Percentiles rank a stretch among this genome's conserved stretches.
These are phyloP conservation scores for Nyssa sinensis DNA, from an alignment of 148 eudicot genomes.

Conservation along the genomic window DNA sequence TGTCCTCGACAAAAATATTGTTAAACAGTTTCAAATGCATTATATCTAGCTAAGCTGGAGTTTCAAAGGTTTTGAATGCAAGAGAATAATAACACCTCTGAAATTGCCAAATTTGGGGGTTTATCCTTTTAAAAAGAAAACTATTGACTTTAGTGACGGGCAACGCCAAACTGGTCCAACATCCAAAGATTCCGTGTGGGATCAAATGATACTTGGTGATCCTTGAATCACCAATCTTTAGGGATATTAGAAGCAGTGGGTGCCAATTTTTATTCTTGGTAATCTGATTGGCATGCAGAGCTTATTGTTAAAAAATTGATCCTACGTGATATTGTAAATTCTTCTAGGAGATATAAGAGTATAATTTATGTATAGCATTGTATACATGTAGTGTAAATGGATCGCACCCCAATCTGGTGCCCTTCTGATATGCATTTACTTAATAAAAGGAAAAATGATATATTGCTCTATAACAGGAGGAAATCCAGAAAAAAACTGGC, in stretches of 20 bases:
- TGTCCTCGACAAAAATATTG: too few relatives aligned
- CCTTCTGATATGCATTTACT: too few relatives aligned
- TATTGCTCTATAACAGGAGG: constrained; percentile 52
- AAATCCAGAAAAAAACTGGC: constrained; percentile 93
- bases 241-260: neutral
- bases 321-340: too few relatives aligned
- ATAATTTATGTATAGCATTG: too few relatives aligned
- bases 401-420: too few relatives aligned
- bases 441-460: too few relatives aligned
- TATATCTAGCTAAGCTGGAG: neutral
- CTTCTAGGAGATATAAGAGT: too few relatives aligned
- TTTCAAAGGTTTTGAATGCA: neutral
- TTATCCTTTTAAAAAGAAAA: neutral
- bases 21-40: too few relatives aligned
- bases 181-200: neutral
- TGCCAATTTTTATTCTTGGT: neutral
- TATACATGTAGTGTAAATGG: too few relatives aligned
- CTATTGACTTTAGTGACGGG: neutral
- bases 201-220: neutral
- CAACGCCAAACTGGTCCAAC: neutral
- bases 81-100: neutral
- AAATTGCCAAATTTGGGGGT: neutral
- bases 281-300: neutral
- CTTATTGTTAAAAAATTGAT: neutral
- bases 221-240: neutral